These are phyloP conservation scores for Sugiyamaella mastotermitis DNA, from an alignment of 805 yeast species.

Conservation along the genomic window DNA sequence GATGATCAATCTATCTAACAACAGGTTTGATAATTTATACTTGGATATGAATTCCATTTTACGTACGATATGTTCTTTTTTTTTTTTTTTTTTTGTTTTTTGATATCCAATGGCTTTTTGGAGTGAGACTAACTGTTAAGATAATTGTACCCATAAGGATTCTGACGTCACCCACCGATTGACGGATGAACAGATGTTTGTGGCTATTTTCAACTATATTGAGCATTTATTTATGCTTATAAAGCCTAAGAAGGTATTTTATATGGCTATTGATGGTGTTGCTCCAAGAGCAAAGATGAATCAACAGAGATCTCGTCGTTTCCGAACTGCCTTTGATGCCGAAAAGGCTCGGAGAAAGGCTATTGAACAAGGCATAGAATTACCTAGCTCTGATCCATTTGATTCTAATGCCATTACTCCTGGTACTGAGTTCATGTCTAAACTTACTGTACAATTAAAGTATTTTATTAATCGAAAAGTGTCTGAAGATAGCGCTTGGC, in stretches of 20 bases:
- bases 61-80: constrained; percentile 41
- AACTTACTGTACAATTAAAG: constrained; percentile 70
- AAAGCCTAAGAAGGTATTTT: constrained; percentile 78
- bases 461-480: constrained; percentile 86
- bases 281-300: constrained; percentile 99
- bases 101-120: too few relatives aligned
- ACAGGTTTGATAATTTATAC: constrained; percentile 77
- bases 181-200: constrained; percentile 87
- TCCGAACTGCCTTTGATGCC: constrained; percentile 89
- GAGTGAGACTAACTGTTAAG: too few relatives aligned
- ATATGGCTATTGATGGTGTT: constrained; percentile 98
- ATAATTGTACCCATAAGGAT: constrained; percentile 82
- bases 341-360: constrained; percentile 75
- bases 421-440: constrained; percentile 95
- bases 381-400: constrained; percentile 80
- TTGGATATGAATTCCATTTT: constrained; percentile 97
- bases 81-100: too few relatives aligned
- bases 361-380: constrained; percentile 58
- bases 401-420: constrained; percentile 94
- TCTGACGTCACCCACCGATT: constrained; percentile 55
- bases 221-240: constrained; percentile 88
- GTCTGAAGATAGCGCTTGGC: constrained; percentile 83
- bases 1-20: too few relatives aligned
- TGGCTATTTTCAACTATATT: constrained; percentile 88
- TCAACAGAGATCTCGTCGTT: constrained; percentile 94